A percentile compares a stretch with the other conserved stretches of the same genome.
Conservation (phyloP, 106 monocot species). For the Gastrodia elata region DNA sequence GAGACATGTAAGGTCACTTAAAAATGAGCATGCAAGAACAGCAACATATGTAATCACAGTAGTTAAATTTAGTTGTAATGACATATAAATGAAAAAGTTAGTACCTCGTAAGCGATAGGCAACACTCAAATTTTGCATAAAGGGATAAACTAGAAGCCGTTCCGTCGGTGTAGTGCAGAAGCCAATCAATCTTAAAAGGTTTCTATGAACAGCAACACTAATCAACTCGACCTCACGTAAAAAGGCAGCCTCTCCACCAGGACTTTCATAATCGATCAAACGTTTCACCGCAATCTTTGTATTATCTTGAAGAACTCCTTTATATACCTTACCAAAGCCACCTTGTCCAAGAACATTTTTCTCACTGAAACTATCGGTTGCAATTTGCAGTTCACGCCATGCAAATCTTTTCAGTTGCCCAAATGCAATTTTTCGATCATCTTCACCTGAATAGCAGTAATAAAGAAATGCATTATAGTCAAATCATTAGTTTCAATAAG, state of each 20-base stretch:
- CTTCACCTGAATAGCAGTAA: conserved; percentile 24
- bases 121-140: conserved; percentile 57
- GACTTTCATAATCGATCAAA: conserved; percentile 33
- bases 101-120: conserved; percentile 53
- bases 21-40: neutral
- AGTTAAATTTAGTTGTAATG: too few species aligned
- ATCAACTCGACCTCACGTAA: conserved; percentile 57
- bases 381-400: conserved; percentile 48
- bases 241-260: conserved; percentile 49
- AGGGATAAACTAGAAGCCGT: conserved; percentile 53
- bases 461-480: neutral
- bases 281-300: conserved; percentile 50
- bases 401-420: conserved; percentile 53
- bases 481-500: neutral
- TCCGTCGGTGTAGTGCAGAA: conserved; percentile 45
- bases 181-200: conserved; percentile 47
- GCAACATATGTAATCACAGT: neutral
- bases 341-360: conserved; percentile 59
- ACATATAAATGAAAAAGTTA: neutral
- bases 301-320: conserved; percentile 37
- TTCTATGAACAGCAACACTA: conserved; percentile 56
- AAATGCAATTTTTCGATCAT: conserved; percentile 32
- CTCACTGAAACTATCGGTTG: conserved; percentile 46
- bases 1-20: neutral
- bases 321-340: conserved; percentile 57